Conservation (phyloP, 1,284 basidiomycete genomes). For the Pulveroboletus sp. region DNA sequence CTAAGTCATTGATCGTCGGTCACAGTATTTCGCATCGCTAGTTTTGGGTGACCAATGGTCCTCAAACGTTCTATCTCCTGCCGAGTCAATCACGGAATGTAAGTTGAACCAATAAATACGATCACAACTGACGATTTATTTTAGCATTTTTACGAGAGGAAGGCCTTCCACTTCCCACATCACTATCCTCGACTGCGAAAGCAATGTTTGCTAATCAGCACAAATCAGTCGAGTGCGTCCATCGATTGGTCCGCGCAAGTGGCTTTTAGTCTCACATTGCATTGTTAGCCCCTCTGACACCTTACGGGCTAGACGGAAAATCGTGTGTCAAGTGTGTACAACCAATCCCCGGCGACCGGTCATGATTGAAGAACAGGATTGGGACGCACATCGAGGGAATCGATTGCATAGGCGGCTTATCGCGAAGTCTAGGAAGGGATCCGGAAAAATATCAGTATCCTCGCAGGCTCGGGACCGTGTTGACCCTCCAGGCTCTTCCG, state of each 20-base stretch:
- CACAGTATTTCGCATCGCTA: slow-evolving; percentile 29
- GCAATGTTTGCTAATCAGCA: slow-evolving; percentile 49
- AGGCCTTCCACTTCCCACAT: slow-evolving; percentile 58
- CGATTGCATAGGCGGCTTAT: slow-evolving; percentile 52
- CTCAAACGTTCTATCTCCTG: slow-evolving; percentile 52
- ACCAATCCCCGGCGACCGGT: slow-evolving; percentile 61
- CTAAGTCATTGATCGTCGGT: not conserved
- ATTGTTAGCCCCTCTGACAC: slow-evolving; percentile 47
- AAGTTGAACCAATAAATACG: slow-evolving; percentile 11
- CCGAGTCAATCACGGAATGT: slow-evolving; percentile 54
- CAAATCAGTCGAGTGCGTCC: slow-evolving; percentile 52
- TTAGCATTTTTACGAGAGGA: slow-evolving; percentile 62
- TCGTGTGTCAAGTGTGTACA: slow-evolving; percentile 74
- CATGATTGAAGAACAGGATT: slow-evolving; percentile 72
- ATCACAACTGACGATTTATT: slow-evolving; percentile 4
- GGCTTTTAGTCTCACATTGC: slow-evolving; percentile 9
- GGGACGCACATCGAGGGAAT: slow-evolving; percentile 64
- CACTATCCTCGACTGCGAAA: slow-evolving; percentile 57
- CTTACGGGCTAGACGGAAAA: slow-evolving; percentile 58
- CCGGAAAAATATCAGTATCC: slow-evolving; percentile 1
- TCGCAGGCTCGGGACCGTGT: not conserved
- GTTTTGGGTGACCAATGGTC: slow-evolving; percentile 64
- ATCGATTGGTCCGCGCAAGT: slow-evolving; percentile 10
- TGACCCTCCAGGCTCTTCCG: slow-evolving; percentile 1
- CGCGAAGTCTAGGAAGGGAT: slow-evolving; percentile 19